Base-by-base conservation (phyloP, 192 early-diverging fungal genomes). In the Umbelopsis sp. region DNA sequence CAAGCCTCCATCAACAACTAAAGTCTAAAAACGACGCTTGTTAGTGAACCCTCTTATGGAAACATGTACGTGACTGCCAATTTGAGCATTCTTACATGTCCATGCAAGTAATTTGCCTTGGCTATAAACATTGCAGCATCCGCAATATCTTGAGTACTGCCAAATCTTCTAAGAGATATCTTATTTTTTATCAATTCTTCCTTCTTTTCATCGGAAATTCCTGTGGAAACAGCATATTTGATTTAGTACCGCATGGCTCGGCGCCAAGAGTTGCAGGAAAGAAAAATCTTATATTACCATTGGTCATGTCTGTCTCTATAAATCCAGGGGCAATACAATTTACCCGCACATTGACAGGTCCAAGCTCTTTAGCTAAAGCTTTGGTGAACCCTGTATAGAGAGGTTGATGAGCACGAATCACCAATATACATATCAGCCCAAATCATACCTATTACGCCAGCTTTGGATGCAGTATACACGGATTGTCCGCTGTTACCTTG, bases 301-400 rank as follows among this genome's bases (percentile, higher is more conserved):
- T 55, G 15, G 87, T 93, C 90, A 94, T 92, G 48, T 93, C 86
- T 1, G 95, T 96, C 8, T 87, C 87, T 47, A 95, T 92, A 72
- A 90, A 96, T 46, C 95, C 95, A 45, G 95, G 95, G 11, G 93
- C 90, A 75, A 97, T 86, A 6, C 85, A 84, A 82, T 94, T 95
- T 9, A 92, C 94, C 21, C 92, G 78, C 15, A 97, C 83, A 15
- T 86, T 84, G 1, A 80, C 74, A 13, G 87, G 84, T 1, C 89
- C 94, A 3, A 94, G 72, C 71, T 97, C 95, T 73, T 86, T 89
- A 9, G 95, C 92, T 20, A 95, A 78, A 5, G 93, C 85, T 65
- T 92, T 91, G 21, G 95, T 92, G 73, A 93, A 95, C 23, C 92
- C 90, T 91, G 37, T 10, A 41, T 41, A 1, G 37, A 10, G 37